Evolutionary conservation across 345 rosid species (phyloP).

Genomic region (Pistacia atlantica): DNA sequence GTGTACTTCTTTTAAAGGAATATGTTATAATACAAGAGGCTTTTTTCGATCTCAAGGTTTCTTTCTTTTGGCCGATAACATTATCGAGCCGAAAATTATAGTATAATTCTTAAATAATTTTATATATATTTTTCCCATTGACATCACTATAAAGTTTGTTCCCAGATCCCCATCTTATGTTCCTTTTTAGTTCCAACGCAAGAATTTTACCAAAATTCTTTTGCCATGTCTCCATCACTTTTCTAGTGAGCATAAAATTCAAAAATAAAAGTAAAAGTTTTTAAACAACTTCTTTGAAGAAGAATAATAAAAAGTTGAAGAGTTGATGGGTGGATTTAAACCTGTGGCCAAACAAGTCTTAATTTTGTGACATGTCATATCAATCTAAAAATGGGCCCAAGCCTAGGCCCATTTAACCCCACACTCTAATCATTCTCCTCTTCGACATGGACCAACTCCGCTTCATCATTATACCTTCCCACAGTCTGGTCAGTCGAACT

Average conservation of each 20-base stretch:
- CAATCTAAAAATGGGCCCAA: background rate
- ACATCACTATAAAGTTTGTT: constrained; percentile 20
- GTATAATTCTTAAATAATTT: no score
- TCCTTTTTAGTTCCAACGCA: constrained; percentile 29
- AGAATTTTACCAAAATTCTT: constrained; percentile 21
- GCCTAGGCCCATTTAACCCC: background rate
- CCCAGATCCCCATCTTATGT: constrained; percentile 24
- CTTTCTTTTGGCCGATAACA: no score
- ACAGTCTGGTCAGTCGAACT: background rate
- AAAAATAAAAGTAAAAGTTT: no score
- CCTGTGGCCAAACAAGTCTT: background rate
- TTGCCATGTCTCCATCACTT: constrained; percentile 13
- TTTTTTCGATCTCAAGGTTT: no score
- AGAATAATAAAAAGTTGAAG: no score
- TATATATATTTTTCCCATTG: background rate
- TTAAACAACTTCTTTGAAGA: no score
- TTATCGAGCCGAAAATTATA: no score
- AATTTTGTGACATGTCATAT: background rate
- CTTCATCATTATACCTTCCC: background rate
- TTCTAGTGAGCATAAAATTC: background rate
- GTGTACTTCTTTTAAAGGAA: background rate
- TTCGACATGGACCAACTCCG: background rate
- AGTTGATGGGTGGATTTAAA: background rate
- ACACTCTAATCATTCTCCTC: background rate
- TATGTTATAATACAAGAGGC: no score